These are phyloP conservation scores for Ceratobasidium sp. DNA, from an alignment of 1,284 basidiomycete genomes.

Conservation along the genomic window DNA sequence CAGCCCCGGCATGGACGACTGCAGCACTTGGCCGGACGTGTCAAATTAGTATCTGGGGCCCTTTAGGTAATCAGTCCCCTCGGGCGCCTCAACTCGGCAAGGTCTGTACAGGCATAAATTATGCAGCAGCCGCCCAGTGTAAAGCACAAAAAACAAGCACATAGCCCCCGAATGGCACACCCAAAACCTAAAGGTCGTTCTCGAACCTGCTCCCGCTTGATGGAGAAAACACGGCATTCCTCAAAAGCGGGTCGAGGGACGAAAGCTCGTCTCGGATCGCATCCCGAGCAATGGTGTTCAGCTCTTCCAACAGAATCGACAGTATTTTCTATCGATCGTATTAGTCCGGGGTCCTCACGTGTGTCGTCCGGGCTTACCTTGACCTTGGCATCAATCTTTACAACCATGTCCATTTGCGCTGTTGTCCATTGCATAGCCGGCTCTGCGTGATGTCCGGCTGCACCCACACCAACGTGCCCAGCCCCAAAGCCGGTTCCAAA, in stretches of 20 bases:
- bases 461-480: conserved; percentile 18
- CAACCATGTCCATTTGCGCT: conserved; percentile 62
- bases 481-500: conserved; percentile 9
- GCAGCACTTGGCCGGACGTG: background rate
- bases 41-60: conserved; percentile 11
- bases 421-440: conserved; percentile 41
- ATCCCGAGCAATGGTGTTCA: conserved; percentile 78
- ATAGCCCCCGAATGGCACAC: background rate
- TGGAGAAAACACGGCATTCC: conserved; percentile 54
- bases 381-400: conserved; percentile 81
- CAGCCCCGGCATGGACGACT: conserved; percentile 6
- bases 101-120: background rate
- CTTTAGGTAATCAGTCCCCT: background rate
- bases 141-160: background rate
- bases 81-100: too few relatives aligned
- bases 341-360: conserved; percentile 1
- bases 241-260: conserved; percentile 75
- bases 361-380: conserved; percentile 62
- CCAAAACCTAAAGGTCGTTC: background rate
- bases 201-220: conserved; percentile 30
- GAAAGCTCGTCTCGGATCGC: conserved; percentile 82
- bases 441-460: conserved; percentile 32
- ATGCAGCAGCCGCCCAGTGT: background rate
- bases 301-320: conserved; percentile 74
- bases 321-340: conserved; percentile 72